Base-by-base conservation (phyloP, 352 stramenopile species). In the Globisporangium polare region DNA sequence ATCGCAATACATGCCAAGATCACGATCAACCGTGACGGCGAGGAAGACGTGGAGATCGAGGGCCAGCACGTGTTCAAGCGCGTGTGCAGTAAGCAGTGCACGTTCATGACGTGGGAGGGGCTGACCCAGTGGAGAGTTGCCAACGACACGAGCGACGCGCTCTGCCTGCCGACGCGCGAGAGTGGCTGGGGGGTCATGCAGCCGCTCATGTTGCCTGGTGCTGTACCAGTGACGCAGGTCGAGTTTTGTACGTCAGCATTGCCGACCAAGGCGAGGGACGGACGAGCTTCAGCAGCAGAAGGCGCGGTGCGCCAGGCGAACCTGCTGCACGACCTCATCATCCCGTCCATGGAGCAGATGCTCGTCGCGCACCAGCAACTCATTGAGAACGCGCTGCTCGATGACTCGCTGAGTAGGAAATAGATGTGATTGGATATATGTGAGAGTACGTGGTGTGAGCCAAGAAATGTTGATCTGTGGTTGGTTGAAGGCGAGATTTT, bases 21-120 rank as follows among this genome's bases (percentile, higher is more conserved):
- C 17, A 52, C 26, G 26, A 41, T 64, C 20, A 35, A 43, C 3
- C 58, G 58, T 12, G 58, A 64, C n/a, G 13, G 20, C 4, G 58
- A 51, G n/a, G 26, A 37, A 5, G 49, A 57, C n/a, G 51, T 64
- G 17, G 10, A 53, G 17, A 18, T 64, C 5, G 58, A 64, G 9
- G 47, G 46, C 6, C 47, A 64, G 17, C 50, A 58, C 18, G 58
- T 64, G 18, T 58, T 58, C 37, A 64, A 64, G 58, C 49, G 47
- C 10, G 39, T 53, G 7, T 57, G 22, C 15, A 15, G 17, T 3
- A 33, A 52, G 35, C 29, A 57, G n/a, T 49, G 58, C 12, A 45
- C 39, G 13, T 45, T 20, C 9, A 3, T 64, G 47, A 45, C 58
- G 17, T 64, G 58, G 58, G 58, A 58, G 27, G 58, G 58, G 6